Evolutionary conservation across 2,329 filamentous ascomycete genomes (phyloP).

Genomic region (Alternaria sp.): DNA sequence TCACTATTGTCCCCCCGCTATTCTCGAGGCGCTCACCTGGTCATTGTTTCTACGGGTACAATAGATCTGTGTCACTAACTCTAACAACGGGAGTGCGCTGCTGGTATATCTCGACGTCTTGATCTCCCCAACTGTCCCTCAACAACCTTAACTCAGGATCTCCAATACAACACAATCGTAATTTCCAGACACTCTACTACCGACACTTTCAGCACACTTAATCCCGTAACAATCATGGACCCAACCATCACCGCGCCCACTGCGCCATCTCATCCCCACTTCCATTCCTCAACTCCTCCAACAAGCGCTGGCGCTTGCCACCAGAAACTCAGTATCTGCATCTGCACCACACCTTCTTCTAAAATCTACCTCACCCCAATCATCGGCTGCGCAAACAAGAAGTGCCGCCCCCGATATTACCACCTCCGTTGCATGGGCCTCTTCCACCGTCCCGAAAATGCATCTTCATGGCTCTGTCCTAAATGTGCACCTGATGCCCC

Average conservation of each 20-base stretch:
- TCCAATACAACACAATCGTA: too few species aligned
- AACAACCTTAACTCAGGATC: background rate
- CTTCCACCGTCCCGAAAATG: background rate
- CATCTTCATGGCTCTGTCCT: background rate
- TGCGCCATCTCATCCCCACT: background rate
- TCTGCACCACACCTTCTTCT: background rate
- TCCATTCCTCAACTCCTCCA: background rate
- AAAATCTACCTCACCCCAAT: conserved; percentile 5
- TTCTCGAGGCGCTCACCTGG: background rate
- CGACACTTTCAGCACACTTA: background rate
- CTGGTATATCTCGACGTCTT: background rate
- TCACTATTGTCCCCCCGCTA: background rate
- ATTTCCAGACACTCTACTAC: background rate
- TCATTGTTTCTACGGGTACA: conserved; percentile 1
- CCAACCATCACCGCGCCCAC: background rate
- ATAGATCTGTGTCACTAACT: conserved; percentile 2
- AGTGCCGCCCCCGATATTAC: conserved; percentile 5
- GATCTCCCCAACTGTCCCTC: background rate
- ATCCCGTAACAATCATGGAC: background rate
- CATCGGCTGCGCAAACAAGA: conserved; percentile 1
- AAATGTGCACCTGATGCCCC: background rate
- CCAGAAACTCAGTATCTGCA: conserved; percentile 1
- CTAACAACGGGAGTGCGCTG: background rate
- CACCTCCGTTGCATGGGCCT: conserved; percentile 9
- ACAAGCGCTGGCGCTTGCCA: background rate